Conservation (phyloP, 768 basidiomycete species). For the Xanthoconium purpureum region DNA sequence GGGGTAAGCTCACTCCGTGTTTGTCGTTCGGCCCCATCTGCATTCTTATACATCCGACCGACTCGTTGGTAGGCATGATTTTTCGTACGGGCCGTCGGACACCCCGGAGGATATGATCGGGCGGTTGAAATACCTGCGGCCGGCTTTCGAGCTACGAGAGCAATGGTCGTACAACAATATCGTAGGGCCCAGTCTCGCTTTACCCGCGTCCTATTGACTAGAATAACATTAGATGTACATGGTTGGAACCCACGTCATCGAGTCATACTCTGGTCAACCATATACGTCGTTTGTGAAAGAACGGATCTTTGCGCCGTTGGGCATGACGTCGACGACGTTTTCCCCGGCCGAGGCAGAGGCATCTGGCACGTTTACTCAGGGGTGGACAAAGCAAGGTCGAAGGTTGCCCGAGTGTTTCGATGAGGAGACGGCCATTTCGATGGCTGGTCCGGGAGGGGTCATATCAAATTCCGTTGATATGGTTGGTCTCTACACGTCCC, state of each 20-base stretch:
- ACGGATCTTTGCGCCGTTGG: slow-evolving; percentile 40
- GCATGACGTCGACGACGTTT: slow-evolving; percentile 41
- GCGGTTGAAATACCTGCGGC: slow-evolving; percentile 20
- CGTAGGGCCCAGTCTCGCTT: slow-evolving; percentile 12
- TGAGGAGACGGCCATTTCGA: slow-evolving; percentile 22
- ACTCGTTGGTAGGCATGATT: slow-evolving; percentile 31
- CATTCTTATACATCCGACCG: too few relatives aligned
- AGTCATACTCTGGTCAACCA: slow-evolving; percentile 29
- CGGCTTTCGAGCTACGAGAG: slow-evolving; percentile 32
- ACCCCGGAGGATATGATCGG: slow-evolving; percentile 21
- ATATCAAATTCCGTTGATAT: slow-evolving; percentile 43
- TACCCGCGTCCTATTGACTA: too few relatives aligned
- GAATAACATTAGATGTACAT: slow-evolving; percentile 37
- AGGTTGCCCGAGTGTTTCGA: slow-evolving; percentile 35
- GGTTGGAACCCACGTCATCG: slow-evolving; percentile 33
- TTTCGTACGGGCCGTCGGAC: slow-evolving; percentile 28
- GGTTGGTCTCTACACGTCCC: slow-evolving; percentile 13
- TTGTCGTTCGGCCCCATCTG: too few relatives aligned
- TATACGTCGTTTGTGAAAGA: slow-evolving; percentile 41
- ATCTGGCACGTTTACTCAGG: too few relatives aligned
- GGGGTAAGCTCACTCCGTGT: too few relatives aligned
- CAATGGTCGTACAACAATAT: slow-evolving; percentile 39
- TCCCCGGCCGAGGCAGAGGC: too few relatives aligned
- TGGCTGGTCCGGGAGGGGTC: slow-evolving; percentile 42
- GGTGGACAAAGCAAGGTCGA: slow-evolving; percentile 12